Conservation (phyloP, 805 yeast genomes). For the Lipomyces orientalis region DNA sequence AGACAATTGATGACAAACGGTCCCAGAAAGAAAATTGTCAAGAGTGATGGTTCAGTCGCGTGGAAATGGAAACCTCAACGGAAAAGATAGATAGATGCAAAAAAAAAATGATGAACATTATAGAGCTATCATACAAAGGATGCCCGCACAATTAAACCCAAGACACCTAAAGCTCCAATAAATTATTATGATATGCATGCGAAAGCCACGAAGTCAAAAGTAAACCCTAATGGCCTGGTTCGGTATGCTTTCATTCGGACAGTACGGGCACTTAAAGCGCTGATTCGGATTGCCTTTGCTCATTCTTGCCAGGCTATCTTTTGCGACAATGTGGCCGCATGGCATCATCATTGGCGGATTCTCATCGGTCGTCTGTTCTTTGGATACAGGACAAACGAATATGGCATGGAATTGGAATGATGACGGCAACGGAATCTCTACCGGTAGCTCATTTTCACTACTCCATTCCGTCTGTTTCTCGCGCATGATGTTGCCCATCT, state of each 20-base stretch:
- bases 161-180: slow-evolving; percentile 10
- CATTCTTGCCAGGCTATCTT: slow-evolving; percentile 57
- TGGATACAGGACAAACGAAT: slow-evolving; percentile 73
- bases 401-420: slow-evolving; percentile 64
- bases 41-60: slow-evolving; percentile 66
- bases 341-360: slow-evolving; percentile 70
- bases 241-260: slow-evolving; percentile 58
- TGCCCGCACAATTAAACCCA: slow-evolving; percentile 9
- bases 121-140: not conserved
- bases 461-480: slow-evolving; percentile 58
- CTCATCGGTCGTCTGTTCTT: slow-evolving; percentile 64
- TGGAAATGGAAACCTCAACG: slow-evolving; percentile 81
- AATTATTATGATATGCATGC: not conserved
- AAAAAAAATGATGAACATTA: not conserved
- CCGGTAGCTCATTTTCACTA: slow-evolving; percentile 63
- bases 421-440: slow-evolving; percentile 62
- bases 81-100: slow-evolving; percentile 41
- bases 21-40: slow-evolving; percentile 74
- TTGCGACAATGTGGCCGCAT: slow-evolving; percentile 68
- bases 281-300: slow-evolving; percentile 50
- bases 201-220: slow-evolving; percentile 43
- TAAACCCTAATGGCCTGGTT: slow-evolving; percentile 53
- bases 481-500: slow-evolving; percentile 53
- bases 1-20: slow-evolving; percentile 92
- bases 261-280: slow-evolving; percentile 73